phyloP scores from a whole-genome alignment of 106 monocot species.

The Acorus gramineus region DNA sequence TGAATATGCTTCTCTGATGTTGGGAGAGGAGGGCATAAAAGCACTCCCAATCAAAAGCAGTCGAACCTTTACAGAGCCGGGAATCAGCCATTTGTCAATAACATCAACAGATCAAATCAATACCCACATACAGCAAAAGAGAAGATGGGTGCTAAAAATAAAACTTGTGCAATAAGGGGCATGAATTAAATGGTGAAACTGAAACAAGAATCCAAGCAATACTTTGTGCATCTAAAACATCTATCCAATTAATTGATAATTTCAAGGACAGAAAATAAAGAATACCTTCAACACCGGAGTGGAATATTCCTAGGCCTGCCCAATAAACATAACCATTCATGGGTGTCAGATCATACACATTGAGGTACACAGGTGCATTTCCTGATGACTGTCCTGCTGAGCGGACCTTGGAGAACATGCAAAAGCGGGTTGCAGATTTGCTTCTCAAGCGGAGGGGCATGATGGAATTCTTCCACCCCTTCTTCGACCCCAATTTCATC shows the following conservation, averaged over 20 bases:
- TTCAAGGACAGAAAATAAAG: too few relatives aligned
- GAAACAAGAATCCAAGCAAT: background rate
- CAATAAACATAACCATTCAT: conserved; percentile 62
- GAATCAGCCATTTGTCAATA: too few relatives aligned
- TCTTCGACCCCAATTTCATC: conserved; percentile 44
- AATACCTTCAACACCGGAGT: conserved; percentile 67
- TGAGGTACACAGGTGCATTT: conserved; percentile 52
- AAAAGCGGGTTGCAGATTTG: conserved; percentile 31
- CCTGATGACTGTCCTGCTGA: conserved; percentile 40
- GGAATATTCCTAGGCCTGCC: conserved; percentile 72
- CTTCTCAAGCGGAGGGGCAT: conserved; percentile 26
- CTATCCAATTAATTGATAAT: too few relatives aligned
- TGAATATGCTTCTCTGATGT: too few relatives aligned
- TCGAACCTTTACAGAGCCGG: too few relatives aligned
- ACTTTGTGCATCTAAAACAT: too few relatives aligned
- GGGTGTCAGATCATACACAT: conserved; percentile 55
- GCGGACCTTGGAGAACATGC: conserved; percentile 41
- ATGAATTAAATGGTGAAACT: background rate
- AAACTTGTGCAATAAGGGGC: too few relatives aligned
- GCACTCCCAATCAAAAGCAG: too few relatives aligned
- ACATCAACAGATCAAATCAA: too few relatives aligned
- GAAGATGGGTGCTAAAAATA: too few relatives aligned
- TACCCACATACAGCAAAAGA: too few relatives aligned
- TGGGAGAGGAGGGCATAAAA: too few relatives aligned
- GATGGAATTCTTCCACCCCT: conserved; percentile 23